These are phyloP conservation scores for Colletotrichum siamense DNA, from an alignment of 2,329 filamentous ascomycete genomes.

Conservation along the genomic window DNA sequence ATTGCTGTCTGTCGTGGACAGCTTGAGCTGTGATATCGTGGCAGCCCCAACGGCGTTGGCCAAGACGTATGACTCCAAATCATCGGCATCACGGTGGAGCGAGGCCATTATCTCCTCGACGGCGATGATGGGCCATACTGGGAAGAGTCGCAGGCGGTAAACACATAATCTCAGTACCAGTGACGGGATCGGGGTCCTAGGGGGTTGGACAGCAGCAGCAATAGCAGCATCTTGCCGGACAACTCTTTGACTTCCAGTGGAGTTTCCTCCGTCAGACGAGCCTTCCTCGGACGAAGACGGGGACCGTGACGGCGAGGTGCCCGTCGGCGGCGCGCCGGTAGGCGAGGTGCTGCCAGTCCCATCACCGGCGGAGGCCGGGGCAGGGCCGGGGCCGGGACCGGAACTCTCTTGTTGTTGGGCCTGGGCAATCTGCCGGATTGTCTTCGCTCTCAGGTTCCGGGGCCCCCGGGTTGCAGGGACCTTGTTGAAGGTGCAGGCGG, in stretches of 20 bases:
- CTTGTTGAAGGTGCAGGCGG: slow-evolving; percentile 56
- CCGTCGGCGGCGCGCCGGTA: not conserved
- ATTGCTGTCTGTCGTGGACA: slow-evolving; percentile 36
- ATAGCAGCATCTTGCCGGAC: not conserved
- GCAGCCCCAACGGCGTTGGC: slow-evolving; percentile 52
- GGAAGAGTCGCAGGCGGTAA: slow-evolving; percentile 55
- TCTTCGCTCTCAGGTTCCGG: slow-evolving; percentile 48
- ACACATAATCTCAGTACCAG: slow-evolving; percentile 40
- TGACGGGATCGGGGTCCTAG: slow-evolving; percentile 18
- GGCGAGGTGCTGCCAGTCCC: not conserved
- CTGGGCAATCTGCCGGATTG: slow-evolving; percentile 44
- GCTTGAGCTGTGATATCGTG: slow-evolving; percentile 53
- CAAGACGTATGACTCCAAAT: slow-evolving; percentile 42
- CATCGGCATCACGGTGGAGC: slow-evolving; percentile 36
- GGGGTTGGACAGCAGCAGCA: not conserved
- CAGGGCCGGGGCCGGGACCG: not conserved
- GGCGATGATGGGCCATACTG: slow-evolving; percentile 57
- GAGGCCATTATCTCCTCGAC: slow-evolving; percentile 45
- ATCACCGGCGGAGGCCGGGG: not conserved
- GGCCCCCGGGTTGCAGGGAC: slow-evolving; percentile 50
- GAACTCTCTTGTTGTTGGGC: slow-evolving; percentile 30
- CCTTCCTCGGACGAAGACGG: slow-evolving; percentile 6
- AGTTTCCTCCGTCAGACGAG: not conserved
- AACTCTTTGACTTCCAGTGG: not conserved
- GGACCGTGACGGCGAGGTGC: slow-evolving; percentile 3